These are phyloP conservation scores for Parasitella parasitica DNA, from an alignment of 371 early-diverging fungal genomes.

Conservation along the genomic window DNA sequence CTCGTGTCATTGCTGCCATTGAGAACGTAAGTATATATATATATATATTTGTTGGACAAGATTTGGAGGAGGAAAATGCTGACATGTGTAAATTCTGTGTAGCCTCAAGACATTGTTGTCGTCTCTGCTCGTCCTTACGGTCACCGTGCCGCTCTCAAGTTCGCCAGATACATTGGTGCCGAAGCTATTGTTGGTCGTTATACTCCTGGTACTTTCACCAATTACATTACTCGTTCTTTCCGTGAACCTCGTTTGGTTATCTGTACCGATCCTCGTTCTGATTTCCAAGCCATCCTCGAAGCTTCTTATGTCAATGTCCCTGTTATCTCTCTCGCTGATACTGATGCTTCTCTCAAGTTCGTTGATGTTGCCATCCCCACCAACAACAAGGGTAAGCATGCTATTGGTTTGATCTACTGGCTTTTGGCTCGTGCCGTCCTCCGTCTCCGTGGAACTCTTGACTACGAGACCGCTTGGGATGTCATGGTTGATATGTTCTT, in stretches of 20 bases:
- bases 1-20: conserved; percentile 96
- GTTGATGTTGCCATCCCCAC: conserved; percentile 99
- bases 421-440: conserved; percentile 97
- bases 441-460: conserved; percentile 94
- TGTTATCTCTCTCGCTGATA: conserved; percentile 98
- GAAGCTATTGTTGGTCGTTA: conserved; percentile 99
- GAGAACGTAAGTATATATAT: conserved; percentile 70
- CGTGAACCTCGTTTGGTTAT: conserved; percentile 99
- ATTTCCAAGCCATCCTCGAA: conserved; percentile 98
- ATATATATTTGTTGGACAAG: background rate
- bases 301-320: conserved; percentile 99
- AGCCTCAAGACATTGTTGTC: conserved; percentile 92
- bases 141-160: conserved; percentile 98
- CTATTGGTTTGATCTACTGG: conserved; percentile 98
- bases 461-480: conserved; percentile 85
- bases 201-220: conserved; percentile 99
- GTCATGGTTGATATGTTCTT: conserved; percentile 99
- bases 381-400: conserved; percentile 99
- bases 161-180: conserved; percentile 95
- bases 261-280: conserved; percentile 98
- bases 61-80: too few relatives aligned
- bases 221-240: conserved; percentile 98
- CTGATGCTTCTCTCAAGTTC: conserved; percentile 92
- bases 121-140: conserved; percentile 98
- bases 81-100: too few relatives aligned